Percentiles rank a stretch among this genome's conserved stretches.
These are phyloP conservation scores for Paradendryphiella salina DNA, from an alignment of 2,329 filamentous ascomycete species.

Conservation along the genomic window DNA sequence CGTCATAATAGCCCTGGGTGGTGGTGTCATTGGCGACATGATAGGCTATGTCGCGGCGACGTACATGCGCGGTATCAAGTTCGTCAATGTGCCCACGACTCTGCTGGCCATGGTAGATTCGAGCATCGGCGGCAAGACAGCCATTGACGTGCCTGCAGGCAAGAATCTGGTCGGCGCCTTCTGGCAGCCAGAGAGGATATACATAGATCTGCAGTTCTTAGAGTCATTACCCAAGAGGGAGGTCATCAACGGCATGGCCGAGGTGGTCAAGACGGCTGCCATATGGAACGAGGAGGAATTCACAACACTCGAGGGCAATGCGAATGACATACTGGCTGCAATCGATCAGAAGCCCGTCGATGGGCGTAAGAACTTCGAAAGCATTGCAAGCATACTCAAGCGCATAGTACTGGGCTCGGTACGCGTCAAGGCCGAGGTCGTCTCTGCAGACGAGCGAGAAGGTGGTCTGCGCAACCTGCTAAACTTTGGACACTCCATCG, in stretches of 20 bases:
- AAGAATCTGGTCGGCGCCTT: conserved; percentile 97
- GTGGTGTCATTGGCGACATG: conserved; percentile 97
- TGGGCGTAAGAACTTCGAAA: conserved; percentile 64
- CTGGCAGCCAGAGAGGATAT: conserved; percentile 93
- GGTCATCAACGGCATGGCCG: conserved; percentile 98
- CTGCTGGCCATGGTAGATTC: conserved; percentile 97
- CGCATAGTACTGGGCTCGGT: conserved; percentile 82
- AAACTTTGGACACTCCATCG: conserved; percentile 98
- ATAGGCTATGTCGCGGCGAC: conserved; percentile 96
- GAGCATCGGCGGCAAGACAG: conserved; percentile 96
- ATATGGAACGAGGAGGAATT: conserved; percentile 95
- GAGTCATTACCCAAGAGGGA: conserved; percentile 88
- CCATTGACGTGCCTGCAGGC: conserved; percentile 92
- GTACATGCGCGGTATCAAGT: conserved; percentile 96
- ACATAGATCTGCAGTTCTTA: conserved; percentile 89
- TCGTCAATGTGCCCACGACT: conserved; percentile 95
- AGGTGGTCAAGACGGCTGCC: conserved; percentile 95
- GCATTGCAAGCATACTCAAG: conserved; percentile 61
- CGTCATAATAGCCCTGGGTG: conserved; percentile 90
- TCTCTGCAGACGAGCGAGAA: conserved; percentile 92
- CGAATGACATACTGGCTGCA: conserved; percentile 72
- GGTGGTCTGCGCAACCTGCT: conserved; percentile 90
- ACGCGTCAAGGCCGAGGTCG: conserved; percentile 90
- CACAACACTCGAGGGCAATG: conserved; percentile 78
- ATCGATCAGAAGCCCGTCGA: conserved; percentile 65